Conservation (phyloP, 2,329 filamentous ascomycete species). For the Falciphora oryzae region DNA sequence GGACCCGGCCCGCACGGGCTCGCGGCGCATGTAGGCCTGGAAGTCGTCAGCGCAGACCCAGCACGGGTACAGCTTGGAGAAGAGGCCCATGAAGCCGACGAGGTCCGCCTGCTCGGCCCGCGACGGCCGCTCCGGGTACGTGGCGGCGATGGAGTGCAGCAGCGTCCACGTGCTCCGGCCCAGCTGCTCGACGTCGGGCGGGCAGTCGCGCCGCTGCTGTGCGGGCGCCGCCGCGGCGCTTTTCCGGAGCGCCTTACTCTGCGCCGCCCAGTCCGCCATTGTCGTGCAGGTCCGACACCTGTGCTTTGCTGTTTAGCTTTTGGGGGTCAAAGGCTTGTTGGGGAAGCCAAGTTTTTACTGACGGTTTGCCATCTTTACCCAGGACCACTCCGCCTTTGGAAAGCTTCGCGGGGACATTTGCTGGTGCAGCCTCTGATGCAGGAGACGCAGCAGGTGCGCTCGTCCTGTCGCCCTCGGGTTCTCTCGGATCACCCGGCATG, state of each 20-base stretch:
- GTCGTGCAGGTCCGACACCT: constrained; percentile 70
- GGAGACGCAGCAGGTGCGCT: constrained; percentile 17
- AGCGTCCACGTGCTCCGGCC: constrained; percentile 91
- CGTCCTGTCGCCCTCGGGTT: constrained; percentile 18
- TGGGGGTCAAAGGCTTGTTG: neutral
- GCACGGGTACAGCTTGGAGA: constrained; percentile 87
- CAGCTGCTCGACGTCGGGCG: constrained; percentile 81
- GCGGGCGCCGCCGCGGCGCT: constrained; percentile 21
- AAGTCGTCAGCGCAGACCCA: constrained; percentile 96
- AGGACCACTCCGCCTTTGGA: constrained; percentile 65
- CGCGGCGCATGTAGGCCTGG: constrained; percentile 68
- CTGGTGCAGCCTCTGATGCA: constrained; percentile 15
- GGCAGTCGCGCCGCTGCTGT: constrained; percentile 57
- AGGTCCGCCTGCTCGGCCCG: constrained; percentile 68
- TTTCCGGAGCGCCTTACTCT: constrained; percentile 39
- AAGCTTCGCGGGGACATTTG: constrained; percentile 44
- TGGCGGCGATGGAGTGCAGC: constrained; percentile 83
- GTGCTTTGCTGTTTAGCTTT: constrained; percentile 3
- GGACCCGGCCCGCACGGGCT: constrained; percentile 55
- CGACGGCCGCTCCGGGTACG: constrained; percentile 69
- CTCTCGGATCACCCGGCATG: constrained; percentile 27
- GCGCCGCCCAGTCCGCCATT: constrained; percentile 55
- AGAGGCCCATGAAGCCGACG: constrained; percentile 68
- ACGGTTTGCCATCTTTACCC: constrained; percentile 82
- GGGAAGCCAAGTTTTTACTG: constrained; percentile 30